Conservation (phyloP, 2,329 filamentous ascomycete species). For the Aspergillus japonicus region DNA sequence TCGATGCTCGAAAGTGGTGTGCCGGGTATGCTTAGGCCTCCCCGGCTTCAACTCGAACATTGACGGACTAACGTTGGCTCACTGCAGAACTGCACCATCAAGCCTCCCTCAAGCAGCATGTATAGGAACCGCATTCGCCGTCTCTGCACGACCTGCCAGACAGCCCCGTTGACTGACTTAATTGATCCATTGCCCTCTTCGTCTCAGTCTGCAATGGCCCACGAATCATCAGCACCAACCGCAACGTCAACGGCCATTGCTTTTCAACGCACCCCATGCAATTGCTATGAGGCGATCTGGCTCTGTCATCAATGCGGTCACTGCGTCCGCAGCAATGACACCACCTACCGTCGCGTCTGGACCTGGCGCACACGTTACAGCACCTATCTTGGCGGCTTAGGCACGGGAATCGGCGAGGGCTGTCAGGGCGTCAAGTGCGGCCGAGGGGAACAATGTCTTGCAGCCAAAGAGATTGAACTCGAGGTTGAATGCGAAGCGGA, state of each 20-base stretch:
- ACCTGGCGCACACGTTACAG: slow-evolving; percentile 85
- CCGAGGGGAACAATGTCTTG: slow-evolving; percentile 72
- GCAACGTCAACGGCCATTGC: slow-evolving; percentile 36
- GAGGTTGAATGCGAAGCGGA: slow-evolving; percentile 85
- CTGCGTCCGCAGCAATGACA: slow-evolving; percentile 59
- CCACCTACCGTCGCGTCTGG: slow-evolving; percentile 69
- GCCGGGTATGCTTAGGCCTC: slow-evolving; percentile 63
- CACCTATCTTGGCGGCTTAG: slow-evolving; percentile 72
- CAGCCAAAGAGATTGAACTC: slow-evolving; percentile 72
- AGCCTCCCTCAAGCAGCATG: slow-evolving; percentile 67
- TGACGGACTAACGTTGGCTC: neutral
- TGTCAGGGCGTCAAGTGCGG: slow-evolving; percentile 87
- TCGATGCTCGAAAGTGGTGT: slow-evolving; percentile 73
- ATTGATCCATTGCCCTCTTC: slow-evolving; percentile 20
- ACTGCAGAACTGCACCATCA: slow-evolving; percentile 80
- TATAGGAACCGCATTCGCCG: slow-evolving; percentile 76
- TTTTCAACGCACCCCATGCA: slow-evolving; percentile 59
- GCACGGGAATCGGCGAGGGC: slow-evolving; percentile 84
- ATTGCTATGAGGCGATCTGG: slow-evolving; percentile 64
- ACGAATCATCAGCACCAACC: slow-evolving; percentile 34
- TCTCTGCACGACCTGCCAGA: slow-evolving; percentile 72
- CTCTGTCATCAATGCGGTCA: slow-evolving; percentile 82
- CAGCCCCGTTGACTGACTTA: slow-evolving; percentile 59
- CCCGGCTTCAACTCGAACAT: neutral
- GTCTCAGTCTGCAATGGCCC: slow-evolving; percentile 3